Evolutionary conservation across 495 filamentous ascomycete species (phyloP).

Genomic region (Aspergillus biplanus): DNA sequence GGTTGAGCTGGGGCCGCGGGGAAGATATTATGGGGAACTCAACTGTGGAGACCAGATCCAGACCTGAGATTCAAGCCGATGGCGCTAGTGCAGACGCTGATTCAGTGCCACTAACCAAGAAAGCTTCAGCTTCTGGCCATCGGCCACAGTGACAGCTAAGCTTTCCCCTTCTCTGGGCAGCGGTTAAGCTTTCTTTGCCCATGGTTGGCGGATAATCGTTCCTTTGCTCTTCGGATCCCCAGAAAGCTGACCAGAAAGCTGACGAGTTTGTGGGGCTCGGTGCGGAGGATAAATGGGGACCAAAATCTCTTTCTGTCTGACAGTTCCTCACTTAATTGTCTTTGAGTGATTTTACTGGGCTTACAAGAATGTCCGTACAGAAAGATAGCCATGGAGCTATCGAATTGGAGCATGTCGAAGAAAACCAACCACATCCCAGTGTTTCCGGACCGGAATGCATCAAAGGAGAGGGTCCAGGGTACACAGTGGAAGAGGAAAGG

Average conservation of each 20-base stretch:
- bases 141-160: neutral
- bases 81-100: too few species aligned
- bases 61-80: neutral
- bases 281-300: neutral
- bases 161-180: neutral
- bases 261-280: neutral
- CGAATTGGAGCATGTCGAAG: neutral
- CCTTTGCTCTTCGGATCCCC: neutral
- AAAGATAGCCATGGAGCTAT: neutral
- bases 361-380: neutral
- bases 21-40: neutral
- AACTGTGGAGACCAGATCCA: neutral
- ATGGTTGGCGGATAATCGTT: neutral
- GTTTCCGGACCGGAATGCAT: neutral
- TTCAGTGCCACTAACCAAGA: neutral
- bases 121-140: neutral
- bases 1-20: neutral
- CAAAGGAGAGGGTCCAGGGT: neutral
- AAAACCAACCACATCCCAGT: neutral
- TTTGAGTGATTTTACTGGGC: neutral
- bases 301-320: neutral
- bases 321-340: neutral
- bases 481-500: neutral
- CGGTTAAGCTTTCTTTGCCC: neutral
- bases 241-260: neutral